Base-by-base conservation (phyloP, 306 rosid genomes). In the Mucuna pruriens region DNA sequence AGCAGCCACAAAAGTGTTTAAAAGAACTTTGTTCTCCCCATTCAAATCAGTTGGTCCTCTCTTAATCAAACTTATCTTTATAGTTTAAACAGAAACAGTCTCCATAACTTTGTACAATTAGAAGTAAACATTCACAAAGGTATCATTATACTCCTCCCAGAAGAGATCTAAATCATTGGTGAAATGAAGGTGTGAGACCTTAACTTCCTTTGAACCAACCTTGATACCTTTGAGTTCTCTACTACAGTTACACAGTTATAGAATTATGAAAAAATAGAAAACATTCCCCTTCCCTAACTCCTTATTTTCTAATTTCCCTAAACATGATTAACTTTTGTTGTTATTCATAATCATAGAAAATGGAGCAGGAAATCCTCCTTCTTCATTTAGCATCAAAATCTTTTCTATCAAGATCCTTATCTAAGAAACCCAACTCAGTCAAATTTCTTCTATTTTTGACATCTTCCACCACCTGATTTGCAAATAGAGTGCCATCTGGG, bases 331-430 rank as follows among this genome's bases (percentile, higher is more conserved):
- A 61, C 12, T 29, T 26, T 12, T 31, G 31, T n/a, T 69, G 20
- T 22, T 46, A 44, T 75, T 44, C 39, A 42, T 31, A 42, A 42
- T 71, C 69, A 20, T 7, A 20, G 39, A 34, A 45, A 79, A 57
- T 3, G 22, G 26, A 39, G 70, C 48, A n/a, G 36, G 70, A 57
- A 77, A 55, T 79, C 70, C 29, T 23, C 68, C 60, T 68, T 79
- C 68, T 68, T 25, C 45, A 54, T 67, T 65, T 9, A 25, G 76
- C 70, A 39, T 23, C 4, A n/a, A 36, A 49, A 7, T 45, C 55
- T 7, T 64, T 36, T 22, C 54, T 25, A 9, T 68, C 13, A 20
- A 38, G 16, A 20, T 48, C 23, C 52, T 58, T 58, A 26, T 9
- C 62, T n/a, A n/a, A 60, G 66, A 57, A 23, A 39, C 23, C 54